Evolutionary conservation across 345 rosid genomes (phyloP).

Genomic region (Acer negundo): DNA sequence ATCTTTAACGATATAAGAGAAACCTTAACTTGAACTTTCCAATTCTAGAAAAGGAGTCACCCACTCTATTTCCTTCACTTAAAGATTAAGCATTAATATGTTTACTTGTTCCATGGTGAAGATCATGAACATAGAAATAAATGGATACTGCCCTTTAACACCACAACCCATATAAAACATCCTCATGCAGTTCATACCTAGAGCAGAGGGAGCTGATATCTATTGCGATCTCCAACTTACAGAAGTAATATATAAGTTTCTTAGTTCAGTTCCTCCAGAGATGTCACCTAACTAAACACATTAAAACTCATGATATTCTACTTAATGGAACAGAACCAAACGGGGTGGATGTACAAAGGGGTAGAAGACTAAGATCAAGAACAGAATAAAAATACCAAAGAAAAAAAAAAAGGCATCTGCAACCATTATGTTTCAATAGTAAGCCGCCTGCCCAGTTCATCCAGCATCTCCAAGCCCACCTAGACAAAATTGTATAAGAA

Average conservation of each 20-base stretch:
- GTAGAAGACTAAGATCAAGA: constrained; percentile 1
- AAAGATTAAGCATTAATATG: constrained; percentile 20
- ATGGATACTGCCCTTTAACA: constrained; percentile 17
- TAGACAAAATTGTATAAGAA: constrained; percentile 28
- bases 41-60: constrained; percentile 32
- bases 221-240: constrained; percentile 28
- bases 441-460: constrained; percentile 35
- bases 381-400: constrained; percentile 12
- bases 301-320: constrained; percentile 9
- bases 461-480: constrained; percentile 42
- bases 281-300: constrained; percentile 34
- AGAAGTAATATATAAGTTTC: constrained; percentile 15
- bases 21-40: constrained; percentile 15
- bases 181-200: constrained; percentile 35
- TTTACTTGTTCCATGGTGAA: constrained; percentile 17
- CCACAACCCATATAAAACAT: constrained; percentile 16
- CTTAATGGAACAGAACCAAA: constrained; percentile 1
- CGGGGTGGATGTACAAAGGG: constrained; percentile 6
- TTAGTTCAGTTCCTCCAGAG: constrained; percentile 28
- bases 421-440: constrained; percentile 27
- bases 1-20: constrained; percentile 19
- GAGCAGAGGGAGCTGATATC: constrained; percentile 24
- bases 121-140: constrained; percentile 14
- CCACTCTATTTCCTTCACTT: constrained; percentile 27
- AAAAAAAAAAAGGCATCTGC: constrained; percentile 14